Evolutionary conservation across 306 rosid species (phyloP), one percentile per base, ranked within the genome.

Genomic region (Inga laurina): DNA sequence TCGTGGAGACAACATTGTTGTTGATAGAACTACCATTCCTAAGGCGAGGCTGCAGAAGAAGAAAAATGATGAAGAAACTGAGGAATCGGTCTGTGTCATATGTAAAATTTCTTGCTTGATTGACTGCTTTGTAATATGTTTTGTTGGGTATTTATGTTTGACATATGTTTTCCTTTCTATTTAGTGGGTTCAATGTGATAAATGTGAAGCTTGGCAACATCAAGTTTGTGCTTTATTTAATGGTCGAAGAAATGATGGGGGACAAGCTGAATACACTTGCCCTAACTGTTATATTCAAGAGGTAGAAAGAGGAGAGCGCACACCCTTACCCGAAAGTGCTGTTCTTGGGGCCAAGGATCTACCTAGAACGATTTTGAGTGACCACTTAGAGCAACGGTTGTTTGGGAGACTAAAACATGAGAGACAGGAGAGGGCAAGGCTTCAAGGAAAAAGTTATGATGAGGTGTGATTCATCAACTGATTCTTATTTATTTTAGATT

Each of bases 161-260:
- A 59, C 4, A n/a, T 54, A 56, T 59, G 66, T 65, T 35, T 88
- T 39, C 27, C 35, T 74, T 77, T 48, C 19, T 75, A 51, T 88
- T 85, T 91, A 96, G 99, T 97, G 98, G 98, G 99, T 97, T 86
- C 99, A 94, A 89, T 97, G 99, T 88, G 99, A 97, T 88, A 97
- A 94, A 87, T 97, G 99, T 76, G 98, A 97, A 89, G 99, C 98
- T 54, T 97, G 99, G 98, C 99, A 97, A 68, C 99, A 97, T 86
- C 99, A 97, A 88, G 92, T 97, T 76, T 97, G 99, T 87, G 98
- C 97, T 82, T 84, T 97, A 80, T 96, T 96, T 88, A 96, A 96
- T 87, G 99, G 97, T 65, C 87, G 97, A 82, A 92, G 97, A 85
- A 94, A 97, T 89, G 98, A 91, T 76, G 98, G 98, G 69, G 99